Conservation (phyloP, 1,284 basidiomycete genomes). For the Ganoderma leucocontextum region DNA sequence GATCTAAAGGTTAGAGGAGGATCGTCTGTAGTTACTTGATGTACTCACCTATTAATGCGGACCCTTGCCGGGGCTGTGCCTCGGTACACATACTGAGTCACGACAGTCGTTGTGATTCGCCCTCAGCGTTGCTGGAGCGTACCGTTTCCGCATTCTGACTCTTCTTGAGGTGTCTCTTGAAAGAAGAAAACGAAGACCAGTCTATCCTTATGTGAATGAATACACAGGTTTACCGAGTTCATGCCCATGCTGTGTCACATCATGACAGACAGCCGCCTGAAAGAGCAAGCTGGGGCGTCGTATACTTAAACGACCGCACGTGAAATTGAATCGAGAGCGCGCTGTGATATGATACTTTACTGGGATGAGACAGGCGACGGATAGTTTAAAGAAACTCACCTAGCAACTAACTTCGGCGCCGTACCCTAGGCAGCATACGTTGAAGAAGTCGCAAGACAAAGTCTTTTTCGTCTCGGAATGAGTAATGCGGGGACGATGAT, state of each 20-base stretch:
- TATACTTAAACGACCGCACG: neutral
- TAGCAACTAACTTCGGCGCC: neutral
- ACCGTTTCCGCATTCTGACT: neutral
- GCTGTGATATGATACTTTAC: neutral
- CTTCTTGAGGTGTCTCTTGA: neutral
- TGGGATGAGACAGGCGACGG: neutral
- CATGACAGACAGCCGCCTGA: neutral
- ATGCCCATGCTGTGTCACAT: neutral
- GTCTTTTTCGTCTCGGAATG: neutral
- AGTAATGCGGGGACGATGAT: no score
- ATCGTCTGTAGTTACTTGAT: neutral
- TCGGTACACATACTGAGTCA: neutral
- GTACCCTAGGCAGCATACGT: neutral
- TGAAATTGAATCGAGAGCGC: neutral
- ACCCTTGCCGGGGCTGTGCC: conserved; percentile 1
- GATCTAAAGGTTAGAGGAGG: neutral
- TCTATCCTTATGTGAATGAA: neutral
- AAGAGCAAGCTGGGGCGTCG: neutral
- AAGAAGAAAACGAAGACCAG: neutral
- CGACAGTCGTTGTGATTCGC: neutral
- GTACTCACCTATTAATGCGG: neutral
- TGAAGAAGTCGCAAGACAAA: neutral
- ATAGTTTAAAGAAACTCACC: neutral
- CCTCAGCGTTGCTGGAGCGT: neutral
- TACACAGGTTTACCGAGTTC: neutral